These are phyloP conservation scores for Jackrogersella multiformis DNA, from an alignment of 495 filamentous ascomycete species.

Conservation along the genomic window DNA sequence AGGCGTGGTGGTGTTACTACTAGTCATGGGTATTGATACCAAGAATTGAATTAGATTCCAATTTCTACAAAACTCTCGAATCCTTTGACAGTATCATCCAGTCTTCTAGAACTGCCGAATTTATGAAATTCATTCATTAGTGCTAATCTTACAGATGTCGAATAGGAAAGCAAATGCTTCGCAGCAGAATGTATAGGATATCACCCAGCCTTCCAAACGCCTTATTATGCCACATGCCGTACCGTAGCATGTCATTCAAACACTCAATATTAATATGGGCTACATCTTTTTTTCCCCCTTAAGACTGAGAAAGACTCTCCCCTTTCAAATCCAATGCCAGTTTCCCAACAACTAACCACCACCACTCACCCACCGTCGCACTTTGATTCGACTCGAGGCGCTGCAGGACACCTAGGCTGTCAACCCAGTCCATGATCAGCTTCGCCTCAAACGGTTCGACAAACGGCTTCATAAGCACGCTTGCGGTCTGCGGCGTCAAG, in stretches of 20 bases:
- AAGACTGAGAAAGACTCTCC: not conserved
- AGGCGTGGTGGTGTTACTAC: slow-evolving; percentile 3
- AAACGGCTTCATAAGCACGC: slow-evolving; percentile 64
- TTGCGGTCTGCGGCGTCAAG: slow-evolving; percentile 60
- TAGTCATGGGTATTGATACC: slow-evolving; percentile 18
- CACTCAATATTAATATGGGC: not conserved
- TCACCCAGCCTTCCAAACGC: slow-evolving; percentile 22
- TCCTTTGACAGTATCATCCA: no score
- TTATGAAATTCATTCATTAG: not conserved
- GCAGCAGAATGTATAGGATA: slow-evolving; percentile 11
- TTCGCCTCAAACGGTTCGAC: slow-evolving; percentile 75
- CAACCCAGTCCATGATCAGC: slow-evolving; percentile 72
- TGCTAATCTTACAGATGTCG: not conserved
- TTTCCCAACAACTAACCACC: slow-evolving; percentile 65
- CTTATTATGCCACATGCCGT: slow-evolving; percentile 2
- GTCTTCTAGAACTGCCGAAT: no score
- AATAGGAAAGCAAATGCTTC: not conserved
- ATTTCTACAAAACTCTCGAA: slow-evolving; percentile 2
- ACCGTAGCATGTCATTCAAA: slow-evolving; percentile 1
- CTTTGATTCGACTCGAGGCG: slow-evolving; percentile 49
- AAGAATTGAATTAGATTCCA: slow-evolving; percentile 15
- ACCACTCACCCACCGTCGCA: slow-evolving; percentile 70
- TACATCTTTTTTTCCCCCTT: not conserved
- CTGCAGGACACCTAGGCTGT: slow-evolving; percentile 56
- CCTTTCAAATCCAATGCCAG: slow-evolving; percentile 20